A percentile compares a stretch with the other conserved stretches of the same genome.
Evolutionary conservation across 164 flowering plant genomes (phyloP).

Genomic region (Annona cherimola): DNA sequence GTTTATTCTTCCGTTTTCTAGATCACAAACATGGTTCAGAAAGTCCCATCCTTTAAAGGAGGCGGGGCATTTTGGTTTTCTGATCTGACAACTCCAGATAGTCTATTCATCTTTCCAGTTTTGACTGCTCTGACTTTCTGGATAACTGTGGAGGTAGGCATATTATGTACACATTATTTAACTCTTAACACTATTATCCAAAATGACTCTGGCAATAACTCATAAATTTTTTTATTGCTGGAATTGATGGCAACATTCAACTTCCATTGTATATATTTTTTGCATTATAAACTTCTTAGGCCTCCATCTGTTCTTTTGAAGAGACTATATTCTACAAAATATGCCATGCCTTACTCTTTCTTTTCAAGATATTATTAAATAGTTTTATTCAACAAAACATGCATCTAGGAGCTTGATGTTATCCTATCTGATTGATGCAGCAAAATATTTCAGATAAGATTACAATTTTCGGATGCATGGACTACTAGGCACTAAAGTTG

Average conservation of each 20-base stretch:
- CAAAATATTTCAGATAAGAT: too few species aligned
- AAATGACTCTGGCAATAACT: not conserved
- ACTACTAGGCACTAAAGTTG: too few species aligned
- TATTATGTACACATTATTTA: not conserved
- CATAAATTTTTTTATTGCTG: not conserved
- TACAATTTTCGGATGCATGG: too few species aligned
- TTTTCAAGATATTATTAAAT: too few species aligned
- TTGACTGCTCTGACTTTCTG: slow-evolving; percentile 61
- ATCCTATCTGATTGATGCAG: too few species aligned
- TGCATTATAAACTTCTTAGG: not conserved
- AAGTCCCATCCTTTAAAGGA: slow-evolving; percentile 74
- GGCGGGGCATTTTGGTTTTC: slow-evolving; percentile 88
- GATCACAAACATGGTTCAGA: slow-evolving; percentile 80
- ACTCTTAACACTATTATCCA: not conserved
- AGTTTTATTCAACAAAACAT: too few species aligned
- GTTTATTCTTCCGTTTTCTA: slow-evolving; percentile 19
- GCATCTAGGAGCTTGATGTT: too few species aligned
- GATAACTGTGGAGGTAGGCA: slow-evolving; percentile 74
- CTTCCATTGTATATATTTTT: not conserved
- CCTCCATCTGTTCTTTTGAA: not conserved
- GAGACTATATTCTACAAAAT: not conserved
- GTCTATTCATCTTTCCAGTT: slow-evolving; percentile 62
- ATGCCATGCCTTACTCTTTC: too few species aligned
- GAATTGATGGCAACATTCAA: not conserved
- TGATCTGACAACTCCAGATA: slow-evolving; percentile 82